phyloP scores from a whole-genome alignment of 257 asterid genomes.

The Phtheirospermum japonicum region DNA sequence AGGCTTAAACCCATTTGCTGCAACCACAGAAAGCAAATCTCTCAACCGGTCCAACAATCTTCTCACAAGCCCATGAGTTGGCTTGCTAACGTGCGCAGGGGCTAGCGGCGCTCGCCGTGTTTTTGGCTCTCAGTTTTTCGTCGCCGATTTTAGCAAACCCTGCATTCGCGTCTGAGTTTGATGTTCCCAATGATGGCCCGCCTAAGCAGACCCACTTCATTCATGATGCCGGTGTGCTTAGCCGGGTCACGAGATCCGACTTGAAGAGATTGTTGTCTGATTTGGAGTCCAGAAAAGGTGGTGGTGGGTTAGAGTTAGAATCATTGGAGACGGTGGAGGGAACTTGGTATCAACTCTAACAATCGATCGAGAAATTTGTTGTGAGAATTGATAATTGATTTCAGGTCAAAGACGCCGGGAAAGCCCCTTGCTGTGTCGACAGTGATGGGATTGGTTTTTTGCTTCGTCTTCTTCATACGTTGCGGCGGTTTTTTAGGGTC shows the following conservation, averaged over 20 bases:
- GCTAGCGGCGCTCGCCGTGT: slow-evolving; percentile 77
- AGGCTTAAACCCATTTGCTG: slow-evolving; percentile 55
- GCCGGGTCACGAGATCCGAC: slow-evolving; percentile 83
- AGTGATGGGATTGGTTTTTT: too few relatives aligned
- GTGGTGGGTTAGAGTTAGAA: too few relatives aligned
- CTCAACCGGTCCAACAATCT: slow-evolving; percentile 34
- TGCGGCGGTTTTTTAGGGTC: too few relatives aligned
- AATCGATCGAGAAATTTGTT: too few relatives aligned
- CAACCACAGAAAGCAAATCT: slow-evolving; percentile 41
- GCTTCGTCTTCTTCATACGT: too few relatives aligned
- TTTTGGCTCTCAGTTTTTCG: slow-evolving; percentile 68
- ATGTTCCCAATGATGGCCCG: slow-evolving; percentile 78
- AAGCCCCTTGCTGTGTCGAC: too few relatives aligned
- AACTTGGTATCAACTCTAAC: too few relatives aligned
- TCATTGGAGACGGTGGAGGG: too few relatives aligned
- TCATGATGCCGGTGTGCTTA: slow-evolving; percentile 96
- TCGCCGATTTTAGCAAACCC: slow-evolving; percentile 51
- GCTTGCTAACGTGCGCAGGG: slow-evolving; percentile 73
- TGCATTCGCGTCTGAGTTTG: slow-evolving; percentile 86
- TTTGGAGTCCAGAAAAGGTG: slow-evolving; percentile 93
- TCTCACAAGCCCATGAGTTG: slow-evolving; percentile 45
- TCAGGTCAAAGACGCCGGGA: too few relatives aligned
- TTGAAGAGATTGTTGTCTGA: slow-evolving; percentile 74
- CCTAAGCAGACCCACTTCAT: slow-evolving; percentile 68
- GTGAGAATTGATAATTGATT: too few relatives aligned